Evolutionary conservation across 176 grass and related monocot genomes (phyloP), one percentile per base, ranked within the genome.

Genomic region (Cenchrus americanus): DNA sequence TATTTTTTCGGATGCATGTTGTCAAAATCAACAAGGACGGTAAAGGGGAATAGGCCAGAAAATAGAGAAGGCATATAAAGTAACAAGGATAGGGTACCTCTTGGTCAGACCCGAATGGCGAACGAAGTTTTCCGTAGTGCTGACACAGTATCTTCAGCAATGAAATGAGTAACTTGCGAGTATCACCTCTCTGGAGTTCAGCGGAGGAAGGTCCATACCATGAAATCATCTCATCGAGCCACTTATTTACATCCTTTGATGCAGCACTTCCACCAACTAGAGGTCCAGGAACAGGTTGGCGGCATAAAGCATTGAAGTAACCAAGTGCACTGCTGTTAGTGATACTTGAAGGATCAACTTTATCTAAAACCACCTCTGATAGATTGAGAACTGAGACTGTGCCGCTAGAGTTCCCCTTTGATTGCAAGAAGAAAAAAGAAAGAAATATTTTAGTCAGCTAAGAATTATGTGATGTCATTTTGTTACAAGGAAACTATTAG

Each of bases 201-300:
- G 15, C 78, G 14, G 65, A 69, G 24, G 85, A 78, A 86, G 87
- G 85, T 53, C 73, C 91, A 53, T 89, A 99, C 63, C 75, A 84
- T 64, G 55, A 13, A 49, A 92, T 92, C 85, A 92, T 96, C 77
- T 99, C 96, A 90, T 96, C 91, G 74, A 99, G 76, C 93, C 96
- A 99, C 87, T 94, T 99, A 71, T 94, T 94, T 49, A 94, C 91
- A 87, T 96, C 93, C 87, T 99, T 99, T 57, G 93, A 75, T 86
- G 88, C 85, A 85, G 86, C 93, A 84, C 51, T 96, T 80, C 91
- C 93, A 86, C 96, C 93, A 41, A 92, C 91, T 78, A 99, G 96
- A 64, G 96, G 96, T 55, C 96, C 96, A 71, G 93, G 96, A 73
- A 94, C 82, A 80, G 89, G 77, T 77, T 94, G 93, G 61, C 52